Percentiles rank a stretch among this genome's conserved stretches.
Evolutionary conservation across 2,329 filamentous ascomycete genomes (phyloP).

Genomic region (Lomentospora prolificans): DNA sequence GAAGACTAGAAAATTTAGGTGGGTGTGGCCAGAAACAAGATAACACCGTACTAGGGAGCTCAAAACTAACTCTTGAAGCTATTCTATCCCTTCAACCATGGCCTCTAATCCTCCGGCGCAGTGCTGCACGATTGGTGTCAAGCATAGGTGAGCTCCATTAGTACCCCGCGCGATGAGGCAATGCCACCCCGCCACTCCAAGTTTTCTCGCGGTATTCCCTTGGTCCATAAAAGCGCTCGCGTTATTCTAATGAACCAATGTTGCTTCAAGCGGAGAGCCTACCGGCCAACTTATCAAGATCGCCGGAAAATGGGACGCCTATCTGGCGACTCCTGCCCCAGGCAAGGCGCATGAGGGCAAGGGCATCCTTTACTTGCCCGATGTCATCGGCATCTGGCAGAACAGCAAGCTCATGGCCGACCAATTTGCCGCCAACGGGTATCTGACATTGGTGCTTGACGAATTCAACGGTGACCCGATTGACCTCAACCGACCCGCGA

Average conservation of each 20-base stretch:
- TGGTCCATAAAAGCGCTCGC: no score
- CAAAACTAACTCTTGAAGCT: no score
- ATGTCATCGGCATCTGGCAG: conserved; percentile 41
- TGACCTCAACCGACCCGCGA: conserved; percentile 33
- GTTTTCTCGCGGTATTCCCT: not conserved
- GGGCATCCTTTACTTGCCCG: conserved; percentile 35
- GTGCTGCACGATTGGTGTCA: conserved; percentile 35
- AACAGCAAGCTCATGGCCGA: conserved; percentile 28
- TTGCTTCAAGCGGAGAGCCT: conserved; percentile 16
- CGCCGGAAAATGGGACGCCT: conserved; percentile 34
- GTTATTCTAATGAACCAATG: not conserved
- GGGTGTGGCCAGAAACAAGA: no score
- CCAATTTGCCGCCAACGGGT: conserved; percentile 22
- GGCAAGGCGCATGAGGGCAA: conserved; percentile 16
- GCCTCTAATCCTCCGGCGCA: conserved; percentile 33
- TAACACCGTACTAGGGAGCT: no score
- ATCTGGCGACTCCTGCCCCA: conserved; percentile 36
- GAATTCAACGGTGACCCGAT: conserved; percentile 23
- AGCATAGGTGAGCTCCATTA: conserved; percentile 29
- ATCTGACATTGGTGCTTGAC: conserved; percentile 21
- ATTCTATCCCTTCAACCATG: conserved; percentile 23
- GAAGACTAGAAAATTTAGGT: no score
- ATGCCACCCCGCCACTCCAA: not conserved
- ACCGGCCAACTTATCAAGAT: conserved; percentile 37
- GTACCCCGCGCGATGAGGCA: not conserved